phyloP scores from a whole-genome alignment of 164 flowering plant genomes.

The Macadamia integrifolia region DNA sequence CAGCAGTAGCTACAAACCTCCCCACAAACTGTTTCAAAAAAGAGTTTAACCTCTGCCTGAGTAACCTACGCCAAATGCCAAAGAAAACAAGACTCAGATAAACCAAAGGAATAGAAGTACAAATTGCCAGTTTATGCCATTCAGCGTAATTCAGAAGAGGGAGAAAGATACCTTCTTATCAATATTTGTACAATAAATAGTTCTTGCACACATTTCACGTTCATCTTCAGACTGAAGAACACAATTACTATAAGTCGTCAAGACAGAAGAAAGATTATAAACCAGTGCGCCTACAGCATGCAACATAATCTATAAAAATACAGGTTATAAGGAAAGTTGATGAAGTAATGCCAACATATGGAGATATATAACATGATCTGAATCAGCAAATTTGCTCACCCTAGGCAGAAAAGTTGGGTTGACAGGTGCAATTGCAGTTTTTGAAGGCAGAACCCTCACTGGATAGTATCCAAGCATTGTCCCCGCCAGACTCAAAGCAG shows the following conservation, averaged over 20 bases:
- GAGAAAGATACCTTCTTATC: slow-evolving; percentile 61
- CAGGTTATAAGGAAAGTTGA: background rate
- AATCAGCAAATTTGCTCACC: slow-evolving; percentile 33
- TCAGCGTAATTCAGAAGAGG: slow-evolving; percentile 4
- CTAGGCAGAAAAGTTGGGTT: slow-evolving; percentile 77
- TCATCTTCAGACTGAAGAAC: slow-evolving; percentile 65
- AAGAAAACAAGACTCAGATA: too few species aligned
- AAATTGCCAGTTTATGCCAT: background rate
- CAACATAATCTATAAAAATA: background rate
- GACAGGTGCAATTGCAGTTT: slow-evolving; percentile 90
- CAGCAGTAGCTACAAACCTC: slow-evolving; percentile 42
- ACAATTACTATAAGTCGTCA: slow-evolving; percentile 5
- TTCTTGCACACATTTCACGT: slow-evolving; percentile 83
- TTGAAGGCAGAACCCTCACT: slow-evolving; percentile 72
- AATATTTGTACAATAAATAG: slow-evolving; percentile 81
- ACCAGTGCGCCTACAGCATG: background rate
- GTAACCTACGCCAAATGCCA: slow-evolving; percentile 39
- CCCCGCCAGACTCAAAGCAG: slow-evolving; percentile 65
- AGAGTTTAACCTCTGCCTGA: slow-evolving; percentile 69
- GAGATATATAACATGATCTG: background rate
- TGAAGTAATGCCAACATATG: background rate
- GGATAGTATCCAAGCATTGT: slow-evolving; percentile 84
- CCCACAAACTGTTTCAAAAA: slow-evolving; percentile 76
- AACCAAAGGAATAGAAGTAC: background rate
- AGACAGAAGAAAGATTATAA: slow-evolving; percentile 2